A percentile compares a stretch with the other conserved stretches of the same genome.
These are phyloP conservation scores for Entophlyctis helioformis DNA, from an alignment of 192 early-diverging fungal genomes.

Conservation along the genomic window DNA sequence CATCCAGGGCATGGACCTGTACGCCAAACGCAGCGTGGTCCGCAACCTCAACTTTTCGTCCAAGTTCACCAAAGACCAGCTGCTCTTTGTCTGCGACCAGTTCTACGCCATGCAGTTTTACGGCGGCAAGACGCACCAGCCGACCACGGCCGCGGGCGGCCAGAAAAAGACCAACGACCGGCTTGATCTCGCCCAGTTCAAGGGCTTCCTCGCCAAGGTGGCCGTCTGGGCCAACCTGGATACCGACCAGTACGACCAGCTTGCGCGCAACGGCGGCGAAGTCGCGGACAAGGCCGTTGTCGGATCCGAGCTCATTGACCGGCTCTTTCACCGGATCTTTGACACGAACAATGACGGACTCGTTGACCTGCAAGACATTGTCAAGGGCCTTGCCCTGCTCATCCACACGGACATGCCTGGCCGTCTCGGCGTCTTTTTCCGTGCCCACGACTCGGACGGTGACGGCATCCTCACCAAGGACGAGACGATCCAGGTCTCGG, in stretches of 20 bases:
- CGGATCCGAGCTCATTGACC: constrained; percentile 15
- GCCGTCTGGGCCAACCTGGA: constrained; percentile 28
- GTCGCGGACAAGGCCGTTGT: constrained; percentile 15
- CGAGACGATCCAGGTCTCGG: constrained; percentile 74
- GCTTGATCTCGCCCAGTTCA: constrained; percentile 64
- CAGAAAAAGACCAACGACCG: constrained; percentile 48
- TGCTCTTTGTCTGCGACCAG: constrained; percentile 78
- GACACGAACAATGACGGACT: constrained; percentile 33
- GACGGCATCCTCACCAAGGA: constrained; percentile 55
- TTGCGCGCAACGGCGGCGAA: constrained; percentile 16
- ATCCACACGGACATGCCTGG: constrained; percentile 68
- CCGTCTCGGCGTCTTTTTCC: constrained; percentile 70
- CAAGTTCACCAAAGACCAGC: constrained; percentile 75
- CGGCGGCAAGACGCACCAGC: constrained; percentile 14
- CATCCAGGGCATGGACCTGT: constrained; percentile 84
- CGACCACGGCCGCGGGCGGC: too few species aligned
- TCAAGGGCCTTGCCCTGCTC: constrained; percentile 62
- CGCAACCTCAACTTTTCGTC: constrained; percentile 63
- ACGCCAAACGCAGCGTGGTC: constrained; percentile 80
- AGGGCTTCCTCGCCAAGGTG: constrained; percentile 27
- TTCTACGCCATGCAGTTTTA: constrained; percentile 64
- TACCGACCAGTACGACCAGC: constrained; percentile 21
- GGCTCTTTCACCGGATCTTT: constrained; percentile 36
- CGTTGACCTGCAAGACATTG: constrained; percentile 68
- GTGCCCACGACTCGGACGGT: constrained; percentile 60